Base-by-base conservation (phyloP, 208 protist genomes). In the Porcisia deanei region DNA sequence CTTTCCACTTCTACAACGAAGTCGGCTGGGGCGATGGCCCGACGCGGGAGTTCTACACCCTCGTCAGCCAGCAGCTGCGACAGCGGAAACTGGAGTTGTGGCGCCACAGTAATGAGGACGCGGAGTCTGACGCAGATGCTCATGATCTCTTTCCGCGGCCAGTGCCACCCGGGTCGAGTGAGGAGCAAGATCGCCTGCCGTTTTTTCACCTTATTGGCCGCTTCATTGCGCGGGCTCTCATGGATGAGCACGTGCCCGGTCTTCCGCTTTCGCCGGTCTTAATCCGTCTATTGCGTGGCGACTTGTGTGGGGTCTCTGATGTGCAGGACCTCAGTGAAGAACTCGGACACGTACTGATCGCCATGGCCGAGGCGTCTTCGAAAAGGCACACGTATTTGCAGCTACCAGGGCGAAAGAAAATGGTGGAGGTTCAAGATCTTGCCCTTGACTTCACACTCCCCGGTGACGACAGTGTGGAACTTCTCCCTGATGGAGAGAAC, bases 1-100 rank as follows among this genome's bases (percentile, higher is more conserved):
- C 97, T 69, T 97, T 97, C 77, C 87, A 97, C 82, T 98, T 96
- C 77, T 96, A 93, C 78, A 83, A 89, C 69, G 96, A 98, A 75
- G 87, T 86, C 37, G 96, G 96, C 53, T 97, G 89, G 74, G 96
- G 96, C 34, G 77, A 88, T 34, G 96, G 96, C 9, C 96, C 96
- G 20, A 97, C 96, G 45, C 87, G 86, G 18, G 92, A 98, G 84
- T 98, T 97, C 75, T 98, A 95, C 86, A 88, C 89, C 22, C 87
- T 97, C 43, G 89, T 97, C 0, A 88, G 90, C 10, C 71, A 89
- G 64, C 76, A 78, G 22, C 80, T 98, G 70, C 88, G 86, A 18
- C 79, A 94, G 75, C 85, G 81, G 39, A 78, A 77, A 67, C 70
- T 93, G 60, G 63, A 69, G 20, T 78, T 98, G 30, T 98, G 92